Evolutionary conservation across 2,329 filamentous ascomycete species (phyloP), one percentile per base, ranked within the genome.

Genomic region (Endoconidiophora laricicola): DNA sequence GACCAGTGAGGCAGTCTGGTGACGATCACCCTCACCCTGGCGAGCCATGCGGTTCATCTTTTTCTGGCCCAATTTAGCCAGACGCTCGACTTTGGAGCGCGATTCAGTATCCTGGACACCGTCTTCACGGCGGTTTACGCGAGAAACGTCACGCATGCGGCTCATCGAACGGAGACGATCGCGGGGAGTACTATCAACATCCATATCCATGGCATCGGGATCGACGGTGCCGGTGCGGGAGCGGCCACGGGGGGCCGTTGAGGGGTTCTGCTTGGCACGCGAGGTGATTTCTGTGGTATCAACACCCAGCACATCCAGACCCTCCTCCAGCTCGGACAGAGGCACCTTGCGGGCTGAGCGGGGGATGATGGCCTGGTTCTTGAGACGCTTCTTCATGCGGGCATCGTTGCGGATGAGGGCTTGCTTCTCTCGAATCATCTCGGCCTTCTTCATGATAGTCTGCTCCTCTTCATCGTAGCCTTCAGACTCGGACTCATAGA

Each of bases 41-140:
- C 88, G 81, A 42, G 91, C 91, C 83, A 93, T 91, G 57, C 90
- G 79, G 72, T 98, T 98, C 87, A 93, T 95, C 78, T 87, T 90
- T 75, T 90, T 87, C 80, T 98, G 93, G 60, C 81, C 75, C 63
- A 98, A 69, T 75, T 94, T 96, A 62, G 79, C 75, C 63, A 93
- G 71, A 60, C 82, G 80, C 66, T 94, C 88, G 37, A 86, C 87
- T 76, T 90, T 93, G 54, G 72, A 74, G 57, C 84, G 76, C 46
- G 75, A 70, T 49, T 63, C 66, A 56, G 78, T 75, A 61, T 84
- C 76, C 53, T 72, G 74, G 40, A 96, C 81, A 68, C 86, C 86
- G 56, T 87, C 85, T 24, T 81, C 79, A 55, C 78, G 74, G 60
- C 86, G 74, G 67, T 86, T 86, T 48, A 66, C 67, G 38, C 51